Evolutionary conservation across 345 rosid species (phyloP), one percentile per base, ranked within the genome.

Genomic region (Angophora floribunda): DNA sequence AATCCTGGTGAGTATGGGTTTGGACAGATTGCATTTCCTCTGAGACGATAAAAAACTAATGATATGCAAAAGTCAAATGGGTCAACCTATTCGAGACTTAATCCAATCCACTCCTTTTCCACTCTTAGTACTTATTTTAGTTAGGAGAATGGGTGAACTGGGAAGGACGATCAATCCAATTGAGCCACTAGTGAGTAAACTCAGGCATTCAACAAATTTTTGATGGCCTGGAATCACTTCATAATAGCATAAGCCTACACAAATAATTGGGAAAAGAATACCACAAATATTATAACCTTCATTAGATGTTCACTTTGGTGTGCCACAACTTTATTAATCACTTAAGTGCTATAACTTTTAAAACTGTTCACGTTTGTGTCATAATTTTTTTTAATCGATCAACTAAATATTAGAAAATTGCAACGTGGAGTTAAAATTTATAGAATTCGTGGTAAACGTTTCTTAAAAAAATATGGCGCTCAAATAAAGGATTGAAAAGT

Each of bases 331-430:
- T 55, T 55, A 55, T 22, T 0, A 11, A 55, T 22, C 28, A 19
- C 2, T 22, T 22, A 21, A 55, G 61, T 55, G 2, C 0, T 55
- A 1, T 22, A 22, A 55, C 61, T 55, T 55, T 55, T 4, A 55
- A 55, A 21, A 8, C 7, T 55, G 61, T 55, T 22, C 1, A 2
- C 28, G 24, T 55, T 55, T 55, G 61, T 55, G 28, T 55, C 2
- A 7, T 8, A 22, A 21, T 10, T 55, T 55, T n/a, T 55, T 8
- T 55, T 55, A 55, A 8, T 55, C 0, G 12, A 55, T 55, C 5
- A 22, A 11, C 2, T 0, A 0, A 21, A 55, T 55, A 55, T 26
- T 0, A 22, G 1, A 8, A 55, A 55, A 22, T 55, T 55, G 21
- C 61, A 8, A 0, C 9, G 9, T 22, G 61, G 61, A 0, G 5